These are phyloP conservation scores for Stephanodiscus minutulus DNA, from an alignment of 108 stramenopile species.

Conservation along the genomic window DNA sequence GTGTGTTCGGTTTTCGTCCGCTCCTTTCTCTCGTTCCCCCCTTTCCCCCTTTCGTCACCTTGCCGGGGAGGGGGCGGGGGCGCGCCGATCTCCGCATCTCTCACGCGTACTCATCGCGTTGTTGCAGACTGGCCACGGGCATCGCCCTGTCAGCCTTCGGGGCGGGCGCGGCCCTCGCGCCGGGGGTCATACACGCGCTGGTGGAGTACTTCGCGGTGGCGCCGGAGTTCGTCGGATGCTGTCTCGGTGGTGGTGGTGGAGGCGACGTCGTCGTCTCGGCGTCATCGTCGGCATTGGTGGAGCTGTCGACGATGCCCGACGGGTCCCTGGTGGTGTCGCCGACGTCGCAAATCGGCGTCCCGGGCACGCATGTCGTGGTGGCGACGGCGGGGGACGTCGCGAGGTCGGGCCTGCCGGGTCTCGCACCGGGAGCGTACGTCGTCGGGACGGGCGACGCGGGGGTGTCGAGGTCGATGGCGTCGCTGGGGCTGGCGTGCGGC, in stretches of 20 bases:
- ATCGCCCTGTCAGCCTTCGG: constrained; percentile 84
- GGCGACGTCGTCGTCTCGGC: not conserved
- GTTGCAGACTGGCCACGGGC: constrained; percentile 68
- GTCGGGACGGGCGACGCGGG: constrained; percentile 71
- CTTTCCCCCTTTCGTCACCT: too few relatives aligned
- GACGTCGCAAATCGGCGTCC: constrained; percentile 36
- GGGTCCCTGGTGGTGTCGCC: constrained; percentile 57
- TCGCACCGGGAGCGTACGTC: constrained; percentile 57
- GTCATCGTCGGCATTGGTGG: too few relatives aligned
- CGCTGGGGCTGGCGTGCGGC: constrained; percentile 61
- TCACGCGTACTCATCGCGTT: not conserved
- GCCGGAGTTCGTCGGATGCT: constrained; percentile 58
- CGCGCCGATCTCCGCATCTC: too few relatives aligned
- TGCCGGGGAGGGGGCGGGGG: too few relatives aligned
- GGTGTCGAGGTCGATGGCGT: constrained; percentile 50
- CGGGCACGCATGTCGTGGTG: constrained; percentile 59
- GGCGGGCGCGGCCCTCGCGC: constrained; percentile 82
- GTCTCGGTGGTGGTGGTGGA: constrained; percentile 11
- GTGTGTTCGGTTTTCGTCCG: too few relatives aligned
- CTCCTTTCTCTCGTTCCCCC: not conserved
- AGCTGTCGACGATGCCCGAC: constrained; percentile 53
- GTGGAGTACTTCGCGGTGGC: constrained; percentile 62
- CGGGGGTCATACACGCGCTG: constrained; percentile 66
- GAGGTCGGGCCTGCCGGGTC: constrained; percentile 11
- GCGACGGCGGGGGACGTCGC: constrained; percentile 56